These are phyloP conservation scores for Ormosia semicastrata DNA, from an alignment of 306 rosid genomes.

Conservation along the genomic window DNA sequence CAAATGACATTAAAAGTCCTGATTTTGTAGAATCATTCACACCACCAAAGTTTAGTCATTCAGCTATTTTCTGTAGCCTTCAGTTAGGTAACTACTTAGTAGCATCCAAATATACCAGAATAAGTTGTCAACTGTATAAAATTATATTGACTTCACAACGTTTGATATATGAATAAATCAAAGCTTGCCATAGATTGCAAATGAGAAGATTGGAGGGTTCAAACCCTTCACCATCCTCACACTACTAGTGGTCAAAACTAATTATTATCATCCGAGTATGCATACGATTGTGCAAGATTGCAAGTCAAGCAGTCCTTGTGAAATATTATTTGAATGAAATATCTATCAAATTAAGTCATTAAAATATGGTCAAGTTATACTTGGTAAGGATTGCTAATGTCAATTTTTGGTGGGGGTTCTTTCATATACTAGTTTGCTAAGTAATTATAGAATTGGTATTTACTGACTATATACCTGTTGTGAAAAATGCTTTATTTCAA, in stretches of 20 bases:
- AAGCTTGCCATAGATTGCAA: background rate
- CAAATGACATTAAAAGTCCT: background rate
- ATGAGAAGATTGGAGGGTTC: background rate
- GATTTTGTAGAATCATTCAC: background rate
- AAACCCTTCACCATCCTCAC: background rate
- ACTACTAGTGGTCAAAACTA: background rate
- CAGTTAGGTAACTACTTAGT: background rate
- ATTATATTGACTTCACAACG: background rate
- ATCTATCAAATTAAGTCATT: too few relatives aligned
- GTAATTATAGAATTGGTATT: background rate
- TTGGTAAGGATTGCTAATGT: background rate
- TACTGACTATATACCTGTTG: too few relatives aligned
- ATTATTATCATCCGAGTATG: background rate
- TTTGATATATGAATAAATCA: background rate
- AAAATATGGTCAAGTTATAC: background rate
- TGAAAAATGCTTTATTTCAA: too few relatives aligned
- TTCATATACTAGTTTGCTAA: too few relatives aligned
- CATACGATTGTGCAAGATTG: background rate
- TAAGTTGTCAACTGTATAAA: background rate
- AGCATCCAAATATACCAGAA: background rate
- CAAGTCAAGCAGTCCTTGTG: background rate
- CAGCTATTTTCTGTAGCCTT: background rate
- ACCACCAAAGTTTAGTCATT: background rate
- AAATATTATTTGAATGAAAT: background rate
- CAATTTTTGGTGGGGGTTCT: too few relatives aligned